Evolutionary conservation across 2,329 filamentous ascomycete genomes (phyloP).

Genomic region (Intubia oerlemansii): DNA sequence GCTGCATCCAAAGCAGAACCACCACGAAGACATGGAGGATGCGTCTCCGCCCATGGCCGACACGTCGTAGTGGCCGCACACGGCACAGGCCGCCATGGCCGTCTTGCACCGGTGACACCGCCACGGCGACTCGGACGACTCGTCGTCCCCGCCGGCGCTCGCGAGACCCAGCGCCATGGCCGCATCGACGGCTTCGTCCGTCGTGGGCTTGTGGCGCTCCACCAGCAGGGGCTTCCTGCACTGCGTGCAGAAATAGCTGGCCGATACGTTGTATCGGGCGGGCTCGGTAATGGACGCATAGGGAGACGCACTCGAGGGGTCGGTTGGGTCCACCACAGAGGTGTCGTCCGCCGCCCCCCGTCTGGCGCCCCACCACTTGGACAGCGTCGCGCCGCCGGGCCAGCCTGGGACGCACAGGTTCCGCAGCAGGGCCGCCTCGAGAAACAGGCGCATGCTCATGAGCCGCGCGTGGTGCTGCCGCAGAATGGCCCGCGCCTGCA

Average conservation of each 20-base stretch:
- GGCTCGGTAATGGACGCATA: constrained; percentile 25
- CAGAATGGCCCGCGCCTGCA: constrained; percentile 33
- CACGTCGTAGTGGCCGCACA: constrained; percentile 32
- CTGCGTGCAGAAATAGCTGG: constrained; percentile 29
- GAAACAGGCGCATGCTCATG: constrained; percentile 35
- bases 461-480: constrained; percentile 38
- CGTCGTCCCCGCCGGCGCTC: constrained; percentile 15
- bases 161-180: too few relatives aligned
- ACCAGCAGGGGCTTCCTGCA: constrained; percentile 36
- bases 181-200: neutral
- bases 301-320: too few relatives aligned
- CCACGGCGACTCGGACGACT: constrained; percentile 19
- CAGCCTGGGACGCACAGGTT: constrained; percentile 38
- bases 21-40: constrained; percentile 27
- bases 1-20: constrained; percentile 39
- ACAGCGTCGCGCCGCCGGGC: constrained; percentile 21
- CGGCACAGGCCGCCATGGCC: constrained; percentile 32
- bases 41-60: constrained; percentile 8
- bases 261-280: constrained; percentile 32
- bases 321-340: too few relatives aligned
- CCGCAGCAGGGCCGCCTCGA: constrained; percentile 37
- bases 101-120: constrained; percentile 33
- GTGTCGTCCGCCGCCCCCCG: constrained; percentile 15
- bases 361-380: constrained; percentile 29
- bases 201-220: constrained; percentile 16